Base-by-base conservation (phyloP, 768 basidiomycete genomes). In the Tricholoma sp. region DNA sequence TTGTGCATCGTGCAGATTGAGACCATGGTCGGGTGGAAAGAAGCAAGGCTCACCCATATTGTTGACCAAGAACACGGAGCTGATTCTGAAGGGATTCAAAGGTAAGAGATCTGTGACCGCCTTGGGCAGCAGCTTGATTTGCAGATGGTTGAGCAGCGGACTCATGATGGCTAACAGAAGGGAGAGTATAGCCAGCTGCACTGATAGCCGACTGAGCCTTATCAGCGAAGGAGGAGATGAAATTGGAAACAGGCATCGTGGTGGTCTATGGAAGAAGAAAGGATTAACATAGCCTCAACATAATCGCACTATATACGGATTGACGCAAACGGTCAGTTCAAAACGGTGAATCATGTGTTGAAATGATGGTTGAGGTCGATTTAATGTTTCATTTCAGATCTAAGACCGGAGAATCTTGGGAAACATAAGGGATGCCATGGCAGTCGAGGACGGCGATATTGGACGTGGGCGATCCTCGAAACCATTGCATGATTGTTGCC, bases 181-280 rank as follows among this genome's bases (percentile, higher is more conserved):
- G 84, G 6, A 83, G 63, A 4, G 18, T 19, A 71, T 84, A 82
- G 0, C 72, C 75, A 2, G 81, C 84, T 1, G 83, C 78, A 56
- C 81, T 82, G 58, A 90, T 77, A 4, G 88, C 89, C 34, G 69
- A 81, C 70, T 89, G 87, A 1, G 89, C 89, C 72, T 89, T 91
- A 69, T 88, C 88, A 37, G 87, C 84, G 59, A 92, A 74, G 56
- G 82, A 80, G 7, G 84, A 71, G 55, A 92, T 67, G 64, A 91
- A 85, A 57, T 76, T 70, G 63, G 85, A 78, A 66, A 85, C 77
- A 0, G 84, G 75, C 85, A 86, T 85, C 54, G 64, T 67, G 61
- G 60, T 56, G 52, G 57, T 47, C 52, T 54, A 39, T 18, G 14
- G 57, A 58, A 61, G 57, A 54, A 54, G 58, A 32, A 9, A 11